Percentiles rank a stretch among this genome's conserved stretches.
Conservation (phyloP, 768 basidiomycete species). For the Ramaria rubella region DNA sequence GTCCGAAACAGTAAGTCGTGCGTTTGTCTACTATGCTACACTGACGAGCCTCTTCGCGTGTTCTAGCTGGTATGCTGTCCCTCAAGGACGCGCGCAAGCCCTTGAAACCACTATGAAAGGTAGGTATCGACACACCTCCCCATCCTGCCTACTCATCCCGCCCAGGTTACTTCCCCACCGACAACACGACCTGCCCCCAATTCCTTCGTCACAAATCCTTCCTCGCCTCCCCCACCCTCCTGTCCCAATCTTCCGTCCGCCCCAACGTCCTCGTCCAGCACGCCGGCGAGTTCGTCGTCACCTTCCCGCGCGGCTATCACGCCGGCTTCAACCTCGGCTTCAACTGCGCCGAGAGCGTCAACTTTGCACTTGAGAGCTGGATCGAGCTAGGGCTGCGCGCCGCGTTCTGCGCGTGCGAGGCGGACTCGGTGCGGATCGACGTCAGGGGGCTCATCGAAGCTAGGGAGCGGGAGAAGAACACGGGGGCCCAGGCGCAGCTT, state of each 20-base stretch:
- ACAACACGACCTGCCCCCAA: constrained; percentile 78
- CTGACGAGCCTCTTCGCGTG: constrained; percentile 8
- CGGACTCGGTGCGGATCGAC: constrained; percentile 8
- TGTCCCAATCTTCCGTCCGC: constrained; percentile 70
- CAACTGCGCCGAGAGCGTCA: constrained; percentile 96
- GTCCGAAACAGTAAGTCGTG: constrained; percentile 59
- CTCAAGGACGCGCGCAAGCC: constrained; percentile 72
- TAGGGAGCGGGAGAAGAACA: background rate
- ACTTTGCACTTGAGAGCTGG: constrained; percentile 95
- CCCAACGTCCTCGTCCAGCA: constrained; percentile 90
- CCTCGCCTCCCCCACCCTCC: constrained; percentile 78
- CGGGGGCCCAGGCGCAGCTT: background rate
- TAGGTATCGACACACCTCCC: constrained; percentile 27
- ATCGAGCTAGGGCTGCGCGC: constrained; percentile 81
- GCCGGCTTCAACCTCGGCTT: constrained; percentile 95
- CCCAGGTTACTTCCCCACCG: constrained; percentile 83
- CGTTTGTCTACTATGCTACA: background rate
- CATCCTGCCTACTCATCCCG: constrained; percentile 7
- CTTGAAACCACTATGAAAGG: constrained; percentile 91
- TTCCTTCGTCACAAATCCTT: constrained; percentile 97
- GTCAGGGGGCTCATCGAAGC: constrained; percentile 3
- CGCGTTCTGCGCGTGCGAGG: constrained; percentile 65
- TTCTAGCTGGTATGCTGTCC: constrained; percentile 84
- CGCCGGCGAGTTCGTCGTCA: constrained; percentile 93
- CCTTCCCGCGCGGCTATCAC: constrained; percentile 91